Conservation (phyloP, 371 early-diverging fungal genomes). For the Actinomortierella ambigua region DNA sequence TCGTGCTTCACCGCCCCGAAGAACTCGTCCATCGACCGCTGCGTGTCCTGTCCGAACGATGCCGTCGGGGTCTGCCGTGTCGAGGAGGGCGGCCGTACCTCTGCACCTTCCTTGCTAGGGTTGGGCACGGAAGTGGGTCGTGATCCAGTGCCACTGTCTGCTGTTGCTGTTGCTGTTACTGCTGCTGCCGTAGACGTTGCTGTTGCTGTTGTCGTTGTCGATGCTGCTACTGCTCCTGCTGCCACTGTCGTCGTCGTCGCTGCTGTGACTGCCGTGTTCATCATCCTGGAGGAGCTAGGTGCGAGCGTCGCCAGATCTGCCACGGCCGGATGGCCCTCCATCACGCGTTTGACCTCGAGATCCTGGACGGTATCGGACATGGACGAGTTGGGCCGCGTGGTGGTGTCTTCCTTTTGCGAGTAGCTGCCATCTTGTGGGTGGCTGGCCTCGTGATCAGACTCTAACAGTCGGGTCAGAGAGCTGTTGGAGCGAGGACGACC, state of each 20-base stretch:
- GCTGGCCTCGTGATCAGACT: neutral
- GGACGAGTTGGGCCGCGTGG: constrained; percentile 7
- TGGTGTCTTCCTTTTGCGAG: constrained; percentile 1
- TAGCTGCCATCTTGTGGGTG: neutral
- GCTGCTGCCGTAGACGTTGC: too few species aligned
- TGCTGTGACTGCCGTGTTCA: neutral
- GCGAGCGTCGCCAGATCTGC: constrained; percentile 2
- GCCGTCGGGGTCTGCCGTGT: constrained; percentile 1
- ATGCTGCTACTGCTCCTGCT: constrained; percentile 1
- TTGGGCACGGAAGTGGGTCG: constrained; percentile 1
- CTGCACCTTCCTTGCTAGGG: too few species aligned
- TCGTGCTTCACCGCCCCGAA: constrained; percentile 45
- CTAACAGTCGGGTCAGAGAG: neutral
- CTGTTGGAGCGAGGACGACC: constrained; percentile 38
- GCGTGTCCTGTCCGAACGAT: constrained; percentile 40
- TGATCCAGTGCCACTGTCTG: neutral
- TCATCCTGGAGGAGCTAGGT: too few species aligned
- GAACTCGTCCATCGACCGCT: constrained; percentile 46
- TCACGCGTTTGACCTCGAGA: constrained; percentile 43
- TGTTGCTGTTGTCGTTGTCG: constrained; percentile 1
- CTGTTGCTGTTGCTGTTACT: constrained; percentile 1
- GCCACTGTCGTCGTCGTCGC: neutral
- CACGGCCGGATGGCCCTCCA: constrained; percentile 35
- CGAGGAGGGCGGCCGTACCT: neutral
- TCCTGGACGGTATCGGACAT: constrained; percentile 27